phyloP scores from a whole-genome alignment of 2,329 filamentous ascomycete genomes.

The Calcarisporium arbuscula region DNA sequence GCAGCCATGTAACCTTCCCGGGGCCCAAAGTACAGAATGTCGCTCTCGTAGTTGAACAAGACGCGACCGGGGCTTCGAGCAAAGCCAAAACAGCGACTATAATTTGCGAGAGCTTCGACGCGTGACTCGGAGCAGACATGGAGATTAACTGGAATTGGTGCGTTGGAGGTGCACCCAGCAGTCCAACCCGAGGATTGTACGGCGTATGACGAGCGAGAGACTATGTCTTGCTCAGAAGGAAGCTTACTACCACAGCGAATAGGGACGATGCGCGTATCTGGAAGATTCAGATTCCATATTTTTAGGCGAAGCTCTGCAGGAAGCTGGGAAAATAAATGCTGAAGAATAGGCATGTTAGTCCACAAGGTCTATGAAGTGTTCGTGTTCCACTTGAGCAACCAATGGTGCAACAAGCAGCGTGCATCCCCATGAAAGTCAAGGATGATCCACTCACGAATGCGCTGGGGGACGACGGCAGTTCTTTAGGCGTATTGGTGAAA shows the following conservation, averaged over 20 bases:
- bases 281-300: conserved; percentile 41
- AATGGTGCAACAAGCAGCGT: too few relatives aligned
- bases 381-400: too few relatives aligned
- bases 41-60: conserved; percentile 32
- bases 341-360: too few relatives aligned
- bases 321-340: conserved; percentile 37
- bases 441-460: too few relatives aligned
- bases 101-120: conserved; percentile 33
- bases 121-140: conserved; percentile 42
- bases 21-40: conserved; percentile 43
- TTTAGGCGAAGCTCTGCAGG: conserved; percentile 41
- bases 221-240: conserved; percentile 13
- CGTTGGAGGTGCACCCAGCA: conserved; percentile 34
- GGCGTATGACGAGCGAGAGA: conserved; percentile 7
- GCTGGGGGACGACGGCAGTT: too few relatives aligned
- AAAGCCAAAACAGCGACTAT: conserved; percentile 35
- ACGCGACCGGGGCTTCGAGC: conserved; percentile 33
- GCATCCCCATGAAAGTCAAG: too few relatives aligned
- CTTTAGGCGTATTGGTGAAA: too few relatives aligned
- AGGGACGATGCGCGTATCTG: conserved; percentile 35
- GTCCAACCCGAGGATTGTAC: too few relatives aligned
- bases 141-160: conserved; percentile 35
- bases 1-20: conserved; percentile 38
- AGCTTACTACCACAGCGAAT: conserved; percentile 31
- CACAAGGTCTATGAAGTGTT: too few relatives aligned